These are phyloP conservation scores for Blastocystis sp. DNA, from an alignment of 352 stramenopile genomes.

Conservation along the genomic window DNA sequence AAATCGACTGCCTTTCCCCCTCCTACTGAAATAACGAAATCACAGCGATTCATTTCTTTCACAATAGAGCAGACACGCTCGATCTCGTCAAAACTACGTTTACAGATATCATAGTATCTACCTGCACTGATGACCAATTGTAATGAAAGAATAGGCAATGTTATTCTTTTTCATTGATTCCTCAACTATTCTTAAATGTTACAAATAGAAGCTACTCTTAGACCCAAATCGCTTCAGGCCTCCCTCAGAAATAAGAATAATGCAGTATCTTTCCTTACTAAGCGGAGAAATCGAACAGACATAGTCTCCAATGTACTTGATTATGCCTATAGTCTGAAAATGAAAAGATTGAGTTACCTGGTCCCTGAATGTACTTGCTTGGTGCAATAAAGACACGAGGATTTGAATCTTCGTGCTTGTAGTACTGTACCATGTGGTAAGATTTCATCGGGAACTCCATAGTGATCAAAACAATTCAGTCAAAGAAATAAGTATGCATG, in stretches of 20 bases:
- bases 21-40: conserved; percentile 49
- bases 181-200: neutral
- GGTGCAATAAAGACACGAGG: conserved; percentile 55
- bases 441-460: conserved; percentile 60
- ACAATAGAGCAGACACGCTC: conserved; percentile 2
- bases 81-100: conserved; percentile 40
- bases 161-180: neutral
- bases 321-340: neutral
- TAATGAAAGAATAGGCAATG: conserved; percentile 36
- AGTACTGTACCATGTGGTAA: conserved; percentile 58
- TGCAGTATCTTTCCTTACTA: conserved; percentile 20
- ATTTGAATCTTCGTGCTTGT: conserved; percentile 49
- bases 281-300: conserved; percentile 55
- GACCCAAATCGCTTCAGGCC: conserved; percentile 16
- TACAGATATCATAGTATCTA: neutral
- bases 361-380: conserved; percentile 60
- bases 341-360: neutral
- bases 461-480: neutral
- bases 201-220: neutral
- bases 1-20: conserved; percentile 54
- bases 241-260: conserved; percentile 49
- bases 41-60: conserved; percentile 24
- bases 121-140: conserved; percentile 53
- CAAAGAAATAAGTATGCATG: no score
- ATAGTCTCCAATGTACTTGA: conserved; percentile 46